Base-by-base conservation (phyloP, 2,329 filamentous ascomycete species). In the Colletotrichum siamense region DNA sequence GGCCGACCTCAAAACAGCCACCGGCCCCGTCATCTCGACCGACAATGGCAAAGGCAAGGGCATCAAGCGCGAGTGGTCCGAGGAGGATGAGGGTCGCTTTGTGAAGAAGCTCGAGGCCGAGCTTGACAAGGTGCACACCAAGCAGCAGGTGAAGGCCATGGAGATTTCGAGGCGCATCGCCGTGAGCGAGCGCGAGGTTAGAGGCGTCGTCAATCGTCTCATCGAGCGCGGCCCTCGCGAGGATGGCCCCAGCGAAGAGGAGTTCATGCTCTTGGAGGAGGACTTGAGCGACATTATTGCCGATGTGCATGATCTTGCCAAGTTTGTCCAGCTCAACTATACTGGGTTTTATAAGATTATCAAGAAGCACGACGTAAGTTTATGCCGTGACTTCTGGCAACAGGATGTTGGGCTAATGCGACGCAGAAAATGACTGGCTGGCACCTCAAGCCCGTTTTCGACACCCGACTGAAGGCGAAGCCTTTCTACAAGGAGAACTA, bases 291-390 rank as follows among this genome's bases (percentile, higher is more conserved):
- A 99, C 84, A 96, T 99, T 82, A 99, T 99, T 84, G 97, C 97
- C 80, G 96, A 99, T 82, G 97, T 99, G 26, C 96, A 99, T 86
- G 97, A 99, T 82, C 90, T 99, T 76, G 96, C 97, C 85, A 99
- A 99, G 87, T 99, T 98, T 84, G 98, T 98, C 8, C 96, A 98
- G 87, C 88, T 99, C 83, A 99, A 99, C 87, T 99, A 99, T 84
- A 99, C 96, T 1, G 97, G 97, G 7, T 99, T 99, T 84, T 98
- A 98, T 89, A 99, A 99, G 90, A 99, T 99, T 79, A 98, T 99
- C 86, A 99, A 99, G 90, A 99, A 99, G 90, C 97, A 99, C 85
- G 97, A 98, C 87, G 95, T 96, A 86, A 80, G 94, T 78, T 39
- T 13, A 7, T 15, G 30, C 88, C 66, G 26, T 44, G 61, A 70